Evolutionary conservation across 148 eudicot genomes (phyloP).

Genomic region (Camellia sinensis): DNA sequence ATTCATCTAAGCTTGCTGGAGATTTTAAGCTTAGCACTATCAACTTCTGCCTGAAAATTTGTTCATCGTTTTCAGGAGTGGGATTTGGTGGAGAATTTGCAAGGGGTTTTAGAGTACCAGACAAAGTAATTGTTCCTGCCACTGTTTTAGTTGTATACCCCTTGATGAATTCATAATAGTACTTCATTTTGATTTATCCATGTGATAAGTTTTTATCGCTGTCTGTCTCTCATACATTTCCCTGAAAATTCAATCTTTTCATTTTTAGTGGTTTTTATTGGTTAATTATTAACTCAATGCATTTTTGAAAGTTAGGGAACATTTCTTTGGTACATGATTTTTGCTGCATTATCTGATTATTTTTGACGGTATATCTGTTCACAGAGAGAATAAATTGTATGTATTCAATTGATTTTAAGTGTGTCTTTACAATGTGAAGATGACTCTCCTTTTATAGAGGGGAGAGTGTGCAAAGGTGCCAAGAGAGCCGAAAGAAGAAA

Average conservation of each 20-base stretch:
- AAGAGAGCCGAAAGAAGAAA: too few relatives aligned
- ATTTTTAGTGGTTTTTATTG: background rate
- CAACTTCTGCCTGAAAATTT: constrained; percentile 8
- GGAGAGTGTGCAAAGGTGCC: too few relatives aligned
- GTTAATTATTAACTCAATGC: constrained; percentile 1
- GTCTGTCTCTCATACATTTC: background rate
- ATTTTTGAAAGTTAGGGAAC: background rate
- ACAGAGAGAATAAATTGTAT: too few relatives aligned
- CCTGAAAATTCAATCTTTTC: background rate
- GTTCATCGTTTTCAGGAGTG: constrained; percentile 58
- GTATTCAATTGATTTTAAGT: too few relatives aligned
- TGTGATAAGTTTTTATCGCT: background rate
- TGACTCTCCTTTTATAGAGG: too few relatives aligned
- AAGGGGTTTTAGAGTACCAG: constrained; percentile 90
- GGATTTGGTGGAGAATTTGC: constrained; percentile 89
- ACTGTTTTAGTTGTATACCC: background rate
- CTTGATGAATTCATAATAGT: background rate
- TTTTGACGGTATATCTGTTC: background rate
- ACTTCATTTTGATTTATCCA: background rate
- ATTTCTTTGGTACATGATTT: background rate
- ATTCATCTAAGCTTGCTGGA: background rate
- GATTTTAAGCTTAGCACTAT: background rate
- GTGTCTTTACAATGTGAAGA: too few relatives aligned
- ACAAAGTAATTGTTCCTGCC: constrained; percentile 55
- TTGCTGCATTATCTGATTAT: background rate